Evolutionary conservation across 345 rosid genomes (phyloP).

Genomic region (Boechera stricta): DNA sequence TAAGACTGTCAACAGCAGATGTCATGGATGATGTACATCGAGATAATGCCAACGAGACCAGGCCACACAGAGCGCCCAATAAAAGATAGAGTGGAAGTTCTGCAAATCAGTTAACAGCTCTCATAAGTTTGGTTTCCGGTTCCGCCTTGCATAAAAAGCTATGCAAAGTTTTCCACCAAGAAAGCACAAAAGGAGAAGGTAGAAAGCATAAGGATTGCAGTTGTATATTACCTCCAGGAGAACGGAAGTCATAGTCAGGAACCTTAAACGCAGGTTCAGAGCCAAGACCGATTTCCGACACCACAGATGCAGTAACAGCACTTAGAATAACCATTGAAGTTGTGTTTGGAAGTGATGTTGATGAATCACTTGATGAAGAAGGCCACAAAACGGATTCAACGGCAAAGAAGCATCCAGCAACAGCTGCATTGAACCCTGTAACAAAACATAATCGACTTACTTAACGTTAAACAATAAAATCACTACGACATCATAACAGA

Average conservation of each 20-base stretch:
- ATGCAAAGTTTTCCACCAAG: not conserved
- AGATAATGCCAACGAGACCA: constrained; percentile 75
- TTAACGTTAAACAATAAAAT: too few species aligned
- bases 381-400: constrained; percentile 96
- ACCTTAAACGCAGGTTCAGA: constrained; percentile 90
- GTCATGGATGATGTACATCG: constrained; percentile 77
- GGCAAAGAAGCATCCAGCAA: constrained; percentile 95
- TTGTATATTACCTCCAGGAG: constrained; percentile 68
- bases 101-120: constrained; percentile 49
- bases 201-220: not conserved
- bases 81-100: constrained; percentile 91
- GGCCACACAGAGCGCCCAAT: constrained; percentile 78
- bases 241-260: constrained; percentile 91
- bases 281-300: constrained; percentile 87
- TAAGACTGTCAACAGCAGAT: constrained; percentile 57
- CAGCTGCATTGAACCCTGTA: constrained; percentile 95
- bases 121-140: constrained; percentile 8
- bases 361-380: constrained; percentile 64
- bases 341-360: constrained; percentile 70
- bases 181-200: constrained; percentile 29
- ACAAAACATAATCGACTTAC: not conserved
- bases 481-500: too few species aligned
- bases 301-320: constrained; percentile 85
- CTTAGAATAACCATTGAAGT: constrained; percentile 93
- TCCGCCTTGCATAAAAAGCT: not conserved